Conservation (phyloP, 768 basidiomycete genomes). For the Psilocybe sp. region DNA sequence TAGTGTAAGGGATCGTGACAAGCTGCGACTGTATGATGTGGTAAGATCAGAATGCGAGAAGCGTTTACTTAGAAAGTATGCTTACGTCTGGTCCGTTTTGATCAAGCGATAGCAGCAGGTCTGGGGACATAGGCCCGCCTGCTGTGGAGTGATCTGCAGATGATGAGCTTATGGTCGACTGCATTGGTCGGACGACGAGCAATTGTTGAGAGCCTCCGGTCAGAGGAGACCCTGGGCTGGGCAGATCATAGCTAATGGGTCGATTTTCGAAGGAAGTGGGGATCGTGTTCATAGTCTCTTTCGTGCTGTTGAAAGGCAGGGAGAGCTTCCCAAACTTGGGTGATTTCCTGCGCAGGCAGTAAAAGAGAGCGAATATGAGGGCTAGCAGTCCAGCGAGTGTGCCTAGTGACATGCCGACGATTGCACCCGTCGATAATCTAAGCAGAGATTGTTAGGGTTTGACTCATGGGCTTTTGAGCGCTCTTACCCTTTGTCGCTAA, state of each 20-base stretch:
- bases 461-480: too few species aligned
- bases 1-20: slow-evolving; percentile 9
- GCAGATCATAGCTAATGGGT: too few species aligned
- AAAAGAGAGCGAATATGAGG: slow-evolving; percentile 1
- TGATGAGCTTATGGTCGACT: too few species aligned
- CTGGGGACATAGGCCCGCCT: too few species aligned
- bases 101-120: too few species aligned
- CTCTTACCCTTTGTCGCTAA: too few species aligned
- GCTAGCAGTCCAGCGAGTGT: neutral
- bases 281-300: too few species aligned
- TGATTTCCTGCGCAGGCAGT: neutral
- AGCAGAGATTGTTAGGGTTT: neutral
- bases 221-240: too few species aligned
- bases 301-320: neutral
- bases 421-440: slow-evolving; percentile 12
- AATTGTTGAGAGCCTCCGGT: too few species aligned
- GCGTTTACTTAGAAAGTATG: neutral
- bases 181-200: too few species aligned
- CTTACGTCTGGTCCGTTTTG: neutral
- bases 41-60: neutral
- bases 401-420: slow-evolving; percentile 10
- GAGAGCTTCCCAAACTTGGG: neutral
- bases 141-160: too few species aligned
- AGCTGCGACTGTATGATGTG: slow-evolving; percentile 6
- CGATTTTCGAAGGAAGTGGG: too few species aligned